Percentiles rank a stretch among this genome's conserved stretches.
phyloP scores from a whole-genome alignment of 345 rosid species.

The Carallia brachiata region DNA sequence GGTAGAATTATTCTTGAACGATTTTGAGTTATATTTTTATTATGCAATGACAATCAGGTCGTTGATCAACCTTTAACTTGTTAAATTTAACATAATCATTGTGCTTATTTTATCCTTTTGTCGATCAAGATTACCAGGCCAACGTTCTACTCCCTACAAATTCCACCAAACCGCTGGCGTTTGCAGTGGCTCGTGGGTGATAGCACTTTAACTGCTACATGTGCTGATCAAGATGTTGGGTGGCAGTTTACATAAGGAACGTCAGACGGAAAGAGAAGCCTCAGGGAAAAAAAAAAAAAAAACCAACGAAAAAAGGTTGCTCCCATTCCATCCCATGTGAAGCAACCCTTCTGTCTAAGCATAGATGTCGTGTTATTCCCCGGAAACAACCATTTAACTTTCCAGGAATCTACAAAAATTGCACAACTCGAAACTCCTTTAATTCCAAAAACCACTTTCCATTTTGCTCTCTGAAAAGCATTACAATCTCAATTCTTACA shows the following conservation, averaged over 20 bases:
- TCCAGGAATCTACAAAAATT: neutral
- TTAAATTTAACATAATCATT: too few relatives aligned
- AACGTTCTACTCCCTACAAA: too few relatives aligned
- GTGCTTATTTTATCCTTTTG: too few relatives aligned
- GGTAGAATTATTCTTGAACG: too few relatives aligned
- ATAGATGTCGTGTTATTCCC: neutral
- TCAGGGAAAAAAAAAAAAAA: too few relatives aligned
- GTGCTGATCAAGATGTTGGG: neutral
- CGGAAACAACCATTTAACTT: constrained; percentile 7
- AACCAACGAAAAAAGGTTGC: too few relatives aligned
- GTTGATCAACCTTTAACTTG: too few relatives aligned
- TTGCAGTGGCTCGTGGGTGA: neutral
- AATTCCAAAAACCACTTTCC: neutral
- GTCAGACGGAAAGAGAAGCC: neutral
- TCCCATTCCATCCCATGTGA: neutral
- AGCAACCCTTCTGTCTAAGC: neutral
- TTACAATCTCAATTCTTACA: constrained; percentile 6
- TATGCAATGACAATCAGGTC: too few relatives aligned
- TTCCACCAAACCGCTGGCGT: neutral
- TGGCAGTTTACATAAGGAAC: neutral
- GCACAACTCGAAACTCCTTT: neutral
- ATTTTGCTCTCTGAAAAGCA: constrained; percentile 6
- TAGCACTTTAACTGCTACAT: neutral
- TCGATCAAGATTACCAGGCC: too few relatives aligned
- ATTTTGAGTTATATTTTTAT: too few relatives aligned